Base-by-base conservation (phyloP, 352 stramenopile genomes). In the Pythium biforme region DNA sequence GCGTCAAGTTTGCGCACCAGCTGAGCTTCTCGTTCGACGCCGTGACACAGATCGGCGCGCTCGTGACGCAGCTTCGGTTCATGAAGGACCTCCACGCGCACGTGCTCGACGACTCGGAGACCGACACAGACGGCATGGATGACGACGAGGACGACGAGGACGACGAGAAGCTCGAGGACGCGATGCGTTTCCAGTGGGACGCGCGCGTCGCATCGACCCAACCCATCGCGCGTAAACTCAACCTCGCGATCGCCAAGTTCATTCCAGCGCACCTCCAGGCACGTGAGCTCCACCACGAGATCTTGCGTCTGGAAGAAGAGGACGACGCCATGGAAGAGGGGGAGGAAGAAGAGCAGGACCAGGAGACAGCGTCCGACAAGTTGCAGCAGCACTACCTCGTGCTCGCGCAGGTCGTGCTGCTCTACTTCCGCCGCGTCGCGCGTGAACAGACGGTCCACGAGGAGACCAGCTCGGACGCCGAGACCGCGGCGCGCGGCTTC, bases 401-500 rank as follows among this genome's bases (percentile, higher is more conserved):
- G 69, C 74, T 95, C 17, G 82, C 85, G 15, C 84, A 95, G 45
- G 69, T 85, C 2, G 79, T 92, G 34, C 70, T 95, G 22, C 57
- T 95, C 27, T 94, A 92, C 76, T 92, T 93, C 62, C 81, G 83
- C 37, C 84, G 82, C 19, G 80, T 93, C 20, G 76, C 81, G n/a
- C 77, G 68, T 12, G 75, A 94, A 47, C 77, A 90, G 55, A 76
- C 81, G n/a, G 46, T 76, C 14, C 73, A 86, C n/a, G 75, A 85
- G 15, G 69, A 81, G 52, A 55, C 14, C 33, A 46, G 39, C 37
- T 66, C 56, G 17, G 66, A 73, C 20, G 46, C 46, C 8, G 59
- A 69, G 17, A 33, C 23, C 0, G 54, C 59, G 2, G 47, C 72
- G 2, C 64, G 53, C 49, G 75, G 74, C 4, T 92, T 90, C 51